Evolutionary conservation across 345 rosid species (phyloP).

Genomic region (Aquilaria sinensis): DNA sequence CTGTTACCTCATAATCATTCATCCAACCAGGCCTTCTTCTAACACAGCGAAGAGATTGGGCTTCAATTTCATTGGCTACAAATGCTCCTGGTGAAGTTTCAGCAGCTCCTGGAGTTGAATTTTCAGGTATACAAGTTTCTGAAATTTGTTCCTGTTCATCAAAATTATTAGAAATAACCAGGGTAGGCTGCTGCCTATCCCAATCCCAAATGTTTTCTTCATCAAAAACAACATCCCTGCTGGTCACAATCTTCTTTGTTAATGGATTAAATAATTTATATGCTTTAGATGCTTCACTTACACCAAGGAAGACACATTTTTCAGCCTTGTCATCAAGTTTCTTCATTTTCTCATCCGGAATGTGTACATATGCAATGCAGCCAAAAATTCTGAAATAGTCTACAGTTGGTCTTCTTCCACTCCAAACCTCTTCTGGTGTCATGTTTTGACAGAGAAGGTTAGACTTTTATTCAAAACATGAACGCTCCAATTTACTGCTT

Average conservation of each 20-base stretch:
- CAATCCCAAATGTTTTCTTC: constrained; percentile 1
- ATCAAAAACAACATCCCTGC: background rate
- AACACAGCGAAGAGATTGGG: no score
- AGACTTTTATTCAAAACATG: background rate
- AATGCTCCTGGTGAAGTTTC: background rate
- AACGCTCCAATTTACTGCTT: background rate
- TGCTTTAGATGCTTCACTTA: background rate
- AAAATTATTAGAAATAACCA: background rate
- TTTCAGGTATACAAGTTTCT: no score
- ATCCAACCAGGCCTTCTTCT: background rate
- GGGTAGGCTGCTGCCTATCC: background rate
- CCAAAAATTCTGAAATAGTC: background rate
- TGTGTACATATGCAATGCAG: background rate
- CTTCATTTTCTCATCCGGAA: background rate
- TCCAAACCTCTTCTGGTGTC: background rate
- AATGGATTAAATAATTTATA: background rate
- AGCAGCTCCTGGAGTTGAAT: background rate
- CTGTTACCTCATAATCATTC: background rate
- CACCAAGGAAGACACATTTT: background rate
- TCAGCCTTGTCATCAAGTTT: constrained; percentile 5
- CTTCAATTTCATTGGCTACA: background rate
- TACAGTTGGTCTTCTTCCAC: background rate
- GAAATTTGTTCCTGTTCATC: background rate
- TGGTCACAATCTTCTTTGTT: background rate
- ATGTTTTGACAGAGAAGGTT: background rate